Base-by-base conservation (phyloP, 768 basidiomycete species). In the Russula abietina region DNA sequence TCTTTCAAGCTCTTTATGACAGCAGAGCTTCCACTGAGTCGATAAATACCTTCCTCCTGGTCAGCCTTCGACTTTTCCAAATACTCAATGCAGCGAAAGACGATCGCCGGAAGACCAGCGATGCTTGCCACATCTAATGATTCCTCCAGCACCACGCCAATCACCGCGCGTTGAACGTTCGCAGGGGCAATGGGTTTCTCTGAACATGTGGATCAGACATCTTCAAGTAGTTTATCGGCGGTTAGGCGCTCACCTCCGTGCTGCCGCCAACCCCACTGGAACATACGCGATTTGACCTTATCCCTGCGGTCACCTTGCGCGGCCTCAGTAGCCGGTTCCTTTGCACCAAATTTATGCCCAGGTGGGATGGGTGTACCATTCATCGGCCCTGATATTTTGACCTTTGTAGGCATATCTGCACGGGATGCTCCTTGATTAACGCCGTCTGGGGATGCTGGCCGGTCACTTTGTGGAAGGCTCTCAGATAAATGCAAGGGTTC, bases 31-130 rank as follows among this genome's bases (percentile, higher is more conserved):
- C 95, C 95, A 71, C 90, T 94, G 63, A 99, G 76, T 62, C 97
- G 86, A 76, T 98, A 99, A 63, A 99, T 96, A 38, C 97, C 97
- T 75, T 99, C 97, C 71, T 99, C 97, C 68, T 91, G 86, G 65
- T 98, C 92, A 24, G 97, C 96, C 72, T 91, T 83, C 78, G 95
- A 95, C 22, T 85, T 83, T 77, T 98, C 93, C 59, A 99, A 78
- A 75, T 96, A 99, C 71, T 97, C 88, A 67, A 99, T 95, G 67
- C 88, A 90, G 58, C 97, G 85, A 79, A 95, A 99, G 38, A 97
- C 88, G 68, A 98, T 89, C 8, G 96, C 92, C 3, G 97, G 97
- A 24, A 99, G 79, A 69, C 88, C 87, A 57, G 88, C 94, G 60
- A 98, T 91, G 70, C 91, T 83, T 19, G 91, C 88, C 28, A 98